These are phyloP conservation scores for Daucus carota DNA, from an alignment of 129 eudicot species.

Conservation along the genomic window DH1_v3.0 NC_030387.2:1951001-1951500, in stretches of 20 bases:
- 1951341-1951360: conserved; percentile 84
- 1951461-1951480: conserved; percentile 81
- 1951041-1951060: neutral
- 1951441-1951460: conserved; percentile 92
- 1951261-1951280: neutral
- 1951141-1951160: neutral
- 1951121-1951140: neutral
- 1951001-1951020: neutral
- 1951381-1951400: conserved; percentile 88
- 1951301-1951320: conserved; percentile 8
- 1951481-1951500: conserved; percentile 56
- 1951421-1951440: conserved; percentile 95
- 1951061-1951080: neutral
- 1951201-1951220: neutral
- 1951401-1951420: conserved; percentile 95
- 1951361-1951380: conserved; percentile 95
- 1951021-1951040: neutral
- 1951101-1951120: no score
- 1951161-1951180: neutral
- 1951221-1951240: neutral
- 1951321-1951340: conserved; percentile 98
- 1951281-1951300: neutral
- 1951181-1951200: neutral
- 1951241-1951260: neutral
- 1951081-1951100: neutral